These are phyloP conservation scores for Penicillium lividum DNA, from an alignment of 495 filamentous ascomycete genomes.

Conservation along the genomic window DNA sequence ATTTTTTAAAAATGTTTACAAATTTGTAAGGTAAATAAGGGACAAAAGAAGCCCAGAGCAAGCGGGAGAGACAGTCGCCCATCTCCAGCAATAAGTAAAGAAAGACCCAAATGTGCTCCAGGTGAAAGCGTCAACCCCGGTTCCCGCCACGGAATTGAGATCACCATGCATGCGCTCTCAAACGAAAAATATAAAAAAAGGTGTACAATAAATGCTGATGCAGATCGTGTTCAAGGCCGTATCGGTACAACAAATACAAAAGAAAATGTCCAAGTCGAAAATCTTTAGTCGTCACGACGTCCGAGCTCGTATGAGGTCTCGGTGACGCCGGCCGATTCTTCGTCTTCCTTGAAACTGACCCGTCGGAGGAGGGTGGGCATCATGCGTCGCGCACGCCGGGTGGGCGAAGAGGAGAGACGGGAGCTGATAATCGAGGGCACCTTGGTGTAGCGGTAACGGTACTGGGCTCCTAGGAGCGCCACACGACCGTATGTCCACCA, in stretches of 20 bases:
- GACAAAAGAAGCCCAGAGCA: slow-evolving; percentile 10
- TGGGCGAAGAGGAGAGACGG: slow-evolving; percentile 36
- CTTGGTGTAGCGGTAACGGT: slow-evolving; percentile 46
- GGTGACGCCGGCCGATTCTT: slow-evolving; percentile 35
- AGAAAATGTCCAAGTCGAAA: slow-evolving; percentile 1
- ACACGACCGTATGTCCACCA: slow-evolving; percentile 59
- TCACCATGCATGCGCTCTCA: slow-evolving; percentile 35
- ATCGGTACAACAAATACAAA: slow-evolving; percentile 29
- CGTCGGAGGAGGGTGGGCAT: slow-evolving; percentile 44
- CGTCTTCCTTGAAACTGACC: slow-evolving; percentile 50
- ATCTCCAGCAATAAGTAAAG: slow-evolving; percentile 7
- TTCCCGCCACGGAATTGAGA: slow-evolving; percentile 27
- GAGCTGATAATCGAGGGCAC: slow-evolving; percentile 32
- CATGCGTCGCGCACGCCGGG: slow-evolving; percentile 34
- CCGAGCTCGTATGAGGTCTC: slow-evolving; percentile 48
- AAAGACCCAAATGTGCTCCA: slow-evolving; percentile 27
- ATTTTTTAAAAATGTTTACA: slow-evolving; percentile 21
- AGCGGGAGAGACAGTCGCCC: neutral
- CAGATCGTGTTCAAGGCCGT: slow-evolving; percentile 29
- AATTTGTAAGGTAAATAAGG: slow-evolving; percentile 9
- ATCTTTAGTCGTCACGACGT: slow-evolving; percentile 40
- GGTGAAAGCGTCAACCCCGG: slow-evolving; percentile 28
- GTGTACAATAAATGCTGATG: slow-evolving; percentile 34
- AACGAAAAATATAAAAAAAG: slow-evolving; percentile 20
- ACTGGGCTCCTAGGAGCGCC: slow-evolving; percentile 46